phyloP scores from a whole-genome alignment of 1,284 basidiomycete species.

The Garcileccinum viscosum region DNA sequence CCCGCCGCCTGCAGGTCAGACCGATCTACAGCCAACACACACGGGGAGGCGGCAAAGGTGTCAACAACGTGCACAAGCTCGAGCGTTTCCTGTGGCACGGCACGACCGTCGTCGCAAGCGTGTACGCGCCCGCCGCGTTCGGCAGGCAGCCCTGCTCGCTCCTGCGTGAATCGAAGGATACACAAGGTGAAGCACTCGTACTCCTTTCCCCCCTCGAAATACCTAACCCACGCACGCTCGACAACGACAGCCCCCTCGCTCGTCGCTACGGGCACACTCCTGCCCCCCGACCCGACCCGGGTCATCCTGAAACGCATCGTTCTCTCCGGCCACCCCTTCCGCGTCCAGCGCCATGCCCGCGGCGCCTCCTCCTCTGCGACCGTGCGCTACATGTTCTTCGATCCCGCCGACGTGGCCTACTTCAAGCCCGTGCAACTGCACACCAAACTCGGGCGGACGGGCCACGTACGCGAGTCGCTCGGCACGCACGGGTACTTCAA shows the following conservation, averaged over 20 bases:
- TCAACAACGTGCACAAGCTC: constrained; percentile 98
- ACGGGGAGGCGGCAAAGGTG: constrained; percentile 85
- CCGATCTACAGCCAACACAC: constrained; percentile 94
- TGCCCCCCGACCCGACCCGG: constrained; percentile 90
- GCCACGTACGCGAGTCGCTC: constrained; percentile 92
- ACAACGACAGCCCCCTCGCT: constrained; percentile 79
- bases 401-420: constrained; percentile 89
- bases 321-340: constrained; percentile 95
- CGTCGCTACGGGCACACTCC: constrained; percentile 89
- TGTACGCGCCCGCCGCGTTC: constrained; percentile 83
- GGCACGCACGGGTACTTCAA: constrained; percentile 99
- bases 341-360: constrained; percentile 85
- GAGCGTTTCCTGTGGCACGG: constrained; percentile 92
- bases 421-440: constrained; percentile 93
- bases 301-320: constrained; percentile 93
- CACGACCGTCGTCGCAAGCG: constrained; percentile 81
- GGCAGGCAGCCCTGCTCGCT: constrained; percentile 84
- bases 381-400: constrained; percentile 99
- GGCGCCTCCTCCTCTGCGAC: constrained; percentile 80
- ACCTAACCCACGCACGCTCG: background rate
- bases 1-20: constrained; percentile 82
- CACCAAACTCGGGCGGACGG: constrained; percentile 92
- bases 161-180: constrained; percentile 67
- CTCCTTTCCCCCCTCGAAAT: background rate
- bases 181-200: constrained; percentile 54